phyloP scores from a whole-genome alignment of 257 asterid genomes.

The Forsythia suspensa region DNA sequence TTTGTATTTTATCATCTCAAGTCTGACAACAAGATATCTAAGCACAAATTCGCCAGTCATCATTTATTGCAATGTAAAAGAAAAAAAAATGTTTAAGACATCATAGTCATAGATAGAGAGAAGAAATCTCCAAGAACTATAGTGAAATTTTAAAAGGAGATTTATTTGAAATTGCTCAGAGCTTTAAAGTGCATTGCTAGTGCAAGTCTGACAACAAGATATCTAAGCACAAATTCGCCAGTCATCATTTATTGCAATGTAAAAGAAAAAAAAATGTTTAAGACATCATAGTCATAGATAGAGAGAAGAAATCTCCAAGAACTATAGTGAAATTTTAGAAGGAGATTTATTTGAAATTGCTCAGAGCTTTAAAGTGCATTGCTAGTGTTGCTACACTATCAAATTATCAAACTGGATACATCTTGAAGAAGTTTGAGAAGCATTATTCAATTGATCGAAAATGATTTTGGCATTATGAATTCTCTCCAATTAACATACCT shows the following conservation, averaged over 20 bases:
- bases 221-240: neutral
- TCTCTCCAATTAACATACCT: neutral
- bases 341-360: neutral
- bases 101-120: neutral
- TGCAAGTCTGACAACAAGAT: neutral
- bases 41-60: neutral
- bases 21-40: neutral
- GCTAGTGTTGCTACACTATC: neutral
- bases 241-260: neutral
- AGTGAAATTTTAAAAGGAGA: constrained; percentile 10
- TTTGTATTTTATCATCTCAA: neutral
- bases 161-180: neutral
- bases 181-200: neutral
- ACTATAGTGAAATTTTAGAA: constrained; percentile 13
- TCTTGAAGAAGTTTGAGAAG: neutral
- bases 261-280: neutral
- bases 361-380: neutral
- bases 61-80: neutral
- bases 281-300: neutral
- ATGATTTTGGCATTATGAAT: neutral
- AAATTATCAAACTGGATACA: neutral
- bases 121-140: constrained; percentile 10
- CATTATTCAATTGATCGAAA: neutral
- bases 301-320: constrained; percentile 3
- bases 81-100: neutral